Evolutionary conservation across 306 rosid species (phyloP), one percentile per base, ranked within the genome.

Genomic region (Prunus davidiana): DNA sequence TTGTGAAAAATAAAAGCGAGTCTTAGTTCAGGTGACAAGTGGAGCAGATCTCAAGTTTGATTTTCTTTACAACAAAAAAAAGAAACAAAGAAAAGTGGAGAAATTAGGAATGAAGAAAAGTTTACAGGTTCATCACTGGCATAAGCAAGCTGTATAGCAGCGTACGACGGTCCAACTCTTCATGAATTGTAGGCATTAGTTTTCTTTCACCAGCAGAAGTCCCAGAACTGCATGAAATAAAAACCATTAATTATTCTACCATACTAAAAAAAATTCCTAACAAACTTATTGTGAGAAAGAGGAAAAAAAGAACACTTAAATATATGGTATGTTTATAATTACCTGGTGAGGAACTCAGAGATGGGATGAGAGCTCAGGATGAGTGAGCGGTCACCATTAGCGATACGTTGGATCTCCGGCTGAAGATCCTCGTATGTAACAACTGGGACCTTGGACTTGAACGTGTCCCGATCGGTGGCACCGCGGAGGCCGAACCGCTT

Each of bases 321-420:
- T 24, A 7, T 62, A 2, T 4, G 19, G 2, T 11, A 13, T 63
- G 18, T 4, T 6, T 1, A 11, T 3, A 18, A 10, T 55, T 27
- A 90, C 99, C 99, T 95, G 22, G 99, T 92, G 79, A 95, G 93
- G 56, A 95, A 92, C 85, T 95, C 99, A 0, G 99, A 92, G 74
- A 95, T 84, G 20, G 97, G 97, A 43, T 70, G 87, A 67, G 96
- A 16, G 65, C 80, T 85, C 43, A 95, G 78, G 85, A 95, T 88
- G 27, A 88, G 86, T 45, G 99, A 89, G 77, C 84, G 84, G 74
- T 95, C 99, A 16, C 99, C 99, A 51, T 95, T 88, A 20, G 93
- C 96, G 50, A 92, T 88, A 64, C 99, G 95, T 68, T 90, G 92
- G 54, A 95, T 89, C 69, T 90, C 84, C 5, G 93, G 93, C 67